Percentiles rank a stretch among this genome's conserved stretches.
These are phyloP conservation scores for Aspergillus aculeatinus DNA, from an alignment of 2,329 filamentous ascomycete genomes.

Conservation along the genomic window DNA sequence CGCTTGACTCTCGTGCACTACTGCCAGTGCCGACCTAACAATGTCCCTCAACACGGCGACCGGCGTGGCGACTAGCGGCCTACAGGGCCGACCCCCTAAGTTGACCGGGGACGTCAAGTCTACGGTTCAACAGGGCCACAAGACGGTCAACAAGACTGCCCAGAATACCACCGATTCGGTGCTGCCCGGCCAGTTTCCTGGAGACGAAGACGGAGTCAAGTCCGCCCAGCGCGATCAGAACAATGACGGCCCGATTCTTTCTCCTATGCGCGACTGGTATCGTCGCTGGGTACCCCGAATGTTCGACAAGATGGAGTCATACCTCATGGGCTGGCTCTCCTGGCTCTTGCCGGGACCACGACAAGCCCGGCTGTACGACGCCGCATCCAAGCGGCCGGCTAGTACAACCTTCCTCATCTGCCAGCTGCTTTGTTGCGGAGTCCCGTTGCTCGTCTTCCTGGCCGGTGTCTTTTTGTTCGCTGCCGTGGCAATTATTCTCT, in stretches of 20 bases:
- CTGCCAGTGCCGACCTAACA: not conserved
- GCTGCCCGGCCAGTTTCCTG: conserved; percentile 30
- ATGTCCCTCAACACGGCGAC: conserved; percentile 31
- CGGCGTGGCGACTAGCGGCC: conserved; percentile 5
- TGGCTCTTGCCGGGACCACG: conserved; percentile 28
- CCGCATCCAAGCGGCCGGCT: conserved; percentile 29
- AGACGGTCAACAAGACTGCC: conserved; percentile 19
- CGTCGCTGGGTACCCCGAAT: conserved; percentile 21
- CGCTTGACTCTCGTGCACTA: not conserved
- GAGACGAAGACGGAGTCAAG: conserved; percentile 18
- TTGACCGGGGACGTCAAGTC: conserved; percentile 17
- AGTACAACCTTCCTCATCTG: conserved; percentile 34
- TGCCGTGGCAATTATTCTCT: conserved; percentile 31
- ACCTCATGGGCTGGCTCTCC: conserved; percentile 24
- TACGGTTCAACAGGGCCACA: conserved; percentile 15
- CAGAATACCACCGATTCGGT: conserved; percentile 20
- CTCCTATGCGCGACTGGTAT: conserved; percentile 19
- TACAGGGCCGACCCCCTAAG: conserved; percentile 18
- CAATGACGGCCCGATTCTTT: conserved; percentile 20
- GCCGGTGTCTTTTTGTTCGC: conserved; percentile 35
- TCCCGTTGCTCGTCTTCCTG: conserved; percentile 35
- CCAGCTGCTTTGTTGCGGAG: conserved; percentile 35
- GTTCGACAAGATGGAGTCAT: conserved; percentile 30
- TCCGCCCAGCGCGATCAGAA: conserved; percentile 5
- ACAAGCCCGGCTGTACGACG: conserved; percentile 30